These are phyloP conservation scores for Nannizziopsis arthrosporioides DNA, from an alignment of 2,329 filamentous ascomycete genomes.

Conservation along the genomic window DNA sequence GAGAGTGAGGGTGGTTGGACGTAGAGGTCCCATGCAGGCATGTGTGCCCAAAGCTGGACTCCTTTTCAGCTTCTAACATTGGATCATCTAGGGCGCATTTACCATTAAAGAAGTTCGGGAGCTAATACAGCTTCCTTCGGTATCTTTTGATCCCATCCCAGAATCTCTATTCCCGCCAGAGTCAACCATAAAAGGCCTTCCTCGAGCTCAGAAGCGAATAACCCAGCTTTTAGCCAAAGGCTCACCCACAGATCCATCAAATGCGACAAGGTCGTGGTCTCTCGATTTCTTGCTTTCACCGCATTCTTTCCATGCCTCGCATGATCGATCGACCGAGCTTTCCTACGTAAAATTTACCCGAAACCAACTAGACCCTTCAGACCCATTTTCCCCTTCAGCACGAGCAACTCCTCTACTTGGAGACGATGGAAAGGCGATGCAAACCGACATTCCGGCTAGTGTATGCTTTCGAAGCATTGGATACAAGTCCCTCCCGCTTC, in stretches of 20 bases:
- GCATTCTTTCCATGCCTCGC: slow-evolving; percentile 48
- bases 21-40: slow-evolving; percentile 79
- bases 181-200: slow-evolving; percentile 53
- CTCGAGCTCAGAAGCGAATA: slow-evolving; percentile 62
- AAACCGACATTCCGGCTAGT: slow-evolving; percentile 41
- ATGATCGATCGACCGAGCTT: slow-evolving; percentile 39
- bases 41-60: not conserved
- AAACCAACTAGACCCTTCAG: slow-evolving; percentile 41
- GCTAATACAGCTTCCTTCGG: slow-evolving; percentile 61
- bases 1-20: slow-evolving; percentile 74
- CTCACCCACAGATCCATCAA: slow-evolving; percentile 41
- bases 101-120: slow-evolving; percentile 93
- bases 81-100: slow-evolving; percentile 58
- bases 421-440: slow-evolving; percentile 25
- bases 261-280: slow-evolving; percentile 60
- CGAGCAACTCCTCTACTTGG: slow-evolving; percentile 28
- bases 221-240: slow-evolving; percentile 74
- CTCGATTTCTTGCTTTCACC: slow-evolving; percentile 79
- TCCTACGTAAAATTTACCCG: slow-evolving; percentile 54
- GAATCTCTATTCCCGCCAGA: slow-evolving; percentile 51
- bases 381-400: slow-evolving; percentile 42
- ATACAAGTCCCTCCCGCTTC: slow-evolving; percentile 69
- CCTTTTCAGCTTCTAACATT: too few species aligned
- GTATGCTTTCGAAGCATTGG: slow-evolving; percentile 89
- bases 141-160: slow-evolving; percentile 61